Percentiles rank a stretch among this genome's conserved stretches.
Conservation (phyloP, 345 rosid species). For the Excoecaria agallocha region DNA sequence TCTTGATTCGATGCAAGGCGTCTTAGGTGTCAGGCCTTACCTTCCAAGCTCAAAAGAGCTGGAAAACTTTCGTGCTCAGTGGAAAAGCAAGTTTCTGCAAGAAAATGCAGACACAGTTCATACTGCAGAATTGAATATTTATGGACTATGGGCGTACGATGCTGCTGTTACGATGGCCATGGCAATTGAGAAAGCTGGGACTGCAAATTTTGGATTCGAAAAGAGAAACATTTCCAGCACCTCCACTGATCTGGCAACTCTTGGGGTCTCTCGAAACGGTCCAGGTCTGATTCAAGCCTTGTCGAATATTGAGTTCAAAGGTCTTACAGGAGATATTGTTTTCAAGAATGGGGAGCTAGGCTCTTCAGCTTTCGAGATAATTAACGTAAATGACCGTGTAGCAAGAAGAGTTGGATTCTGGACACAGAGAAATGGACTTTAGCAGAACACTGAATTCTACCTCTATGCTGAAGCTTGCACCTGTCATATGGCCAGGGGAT, state of each 20-base stretch:
- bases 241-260: conserved; percentile 8
- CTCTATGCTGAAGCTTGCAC: conserved; percentile 6
- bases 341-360: conserved; percentile 34
- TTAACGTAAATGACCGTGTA: conserved; percentile 36
- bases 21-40: conserved; percentile 33
- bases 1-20: conserved; percentile 43
- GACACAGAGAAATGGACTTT: conserved; percentile 27
- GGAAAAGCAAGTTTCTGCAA: conserved; percentile 27
- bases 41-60: conserved; percentile 19
- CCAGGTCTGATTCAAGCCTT: conserved; percentile 21
- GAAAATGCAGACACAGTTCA: conserved; percentile 15
- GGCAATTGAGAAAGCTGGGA: conserved; percentile 33
- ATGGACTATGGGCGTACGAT: conserved; percentile 46
- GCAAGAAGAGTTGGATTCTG: conserved; percentile 35
- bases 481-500: conserved; percentile 48
- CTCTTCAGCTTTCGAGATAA: conserved; percentile 28
- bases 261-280: conserved; percentile 29
- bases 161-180: conserved; percentile 37
- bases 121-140: conserved; percentile 15
- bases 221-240: conserved; percentile 6
- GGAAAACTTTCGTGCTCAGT: conserved; percentile 21
- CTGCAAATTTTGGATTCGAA: conserved; percentile 1
- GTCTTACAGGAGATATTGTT: conserved; percentile 33
- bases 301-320: conserved; percentile 27
- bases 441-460: background rate